Evolutionary conservation across 768 basidiomycete species (phyloP).

Genomic region (Cystofilobasidium ferigula): DNA sequence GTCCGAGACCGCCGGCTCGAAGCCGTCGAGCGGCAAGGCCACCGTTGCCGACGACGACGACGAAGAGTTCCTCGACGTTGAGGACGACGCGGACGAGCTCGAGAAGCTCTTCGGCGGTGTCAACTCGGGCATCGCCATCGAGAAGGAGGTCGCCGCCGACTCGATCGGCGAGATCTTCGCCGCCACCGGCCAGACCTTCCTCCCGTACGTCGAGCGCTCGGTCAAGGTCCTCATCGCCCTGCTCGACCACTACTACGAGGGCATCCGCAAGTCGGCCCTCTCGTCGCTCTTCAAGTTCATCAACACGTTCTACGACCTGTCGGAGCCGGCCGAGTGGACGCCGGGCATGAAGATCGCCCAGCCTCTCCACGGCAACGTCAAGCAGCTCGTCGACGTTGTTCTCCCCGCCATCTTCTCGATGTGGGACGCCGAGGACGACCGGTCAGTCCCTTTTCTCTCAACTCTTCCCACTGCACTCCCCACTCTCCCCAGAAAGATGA

Average conservation of each 20-base stretch:
- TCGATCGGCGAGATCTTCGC: slow-evolving; percentile 84
- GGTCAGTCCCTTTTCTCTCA: slow-evolving; percentile 49
- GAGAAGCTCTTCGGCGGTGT: slow-evolving; percentile 59
- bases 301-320: slow-evolving; percentile 80
- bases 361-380: slow-evolving; percentile 51
- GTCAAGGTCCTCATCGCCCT: slow-evolving; percentile 62
- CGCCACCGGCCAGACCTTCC: slow-evolving; percentile 68
- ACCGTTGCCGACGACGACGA: slow-evolving; percentile 46
- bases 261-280: slow-evolving; percentile 85
- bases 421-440: slow-evolving; percentile 92
- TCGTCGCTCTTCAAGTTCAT: slow-evolving; percentile 80
- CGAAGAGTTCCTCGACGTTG: slow-evolving; percentile 28
- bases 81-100: slow-evolving; percentile 52
- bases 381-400: slow-evolving; percentile 64
- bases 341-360: slow-evolving; percentile 55
- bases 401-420: slow-evolving; percentile 68
- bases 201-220: slow-evolving; percentile 77
- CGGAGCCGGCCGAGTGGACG: slow-evolving; percentile 69
- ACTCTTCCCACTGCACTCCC: neutral
- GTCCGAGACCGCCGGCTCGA: slow-evolving; percentile 2
- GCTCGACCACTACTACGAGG: slow-evolving; percentile 88
- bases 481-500: slow-evolving; percentile 42
- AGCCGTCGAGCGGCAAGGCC: slow-evolving; percentile 18
- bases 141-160: slow-evolving; percentile 98
- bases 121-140: slow-evolving; percentile 90